Conservation (phyloP, 2,329 filamentous ascomycete species). For the Fusarium burgessii region DNA sequence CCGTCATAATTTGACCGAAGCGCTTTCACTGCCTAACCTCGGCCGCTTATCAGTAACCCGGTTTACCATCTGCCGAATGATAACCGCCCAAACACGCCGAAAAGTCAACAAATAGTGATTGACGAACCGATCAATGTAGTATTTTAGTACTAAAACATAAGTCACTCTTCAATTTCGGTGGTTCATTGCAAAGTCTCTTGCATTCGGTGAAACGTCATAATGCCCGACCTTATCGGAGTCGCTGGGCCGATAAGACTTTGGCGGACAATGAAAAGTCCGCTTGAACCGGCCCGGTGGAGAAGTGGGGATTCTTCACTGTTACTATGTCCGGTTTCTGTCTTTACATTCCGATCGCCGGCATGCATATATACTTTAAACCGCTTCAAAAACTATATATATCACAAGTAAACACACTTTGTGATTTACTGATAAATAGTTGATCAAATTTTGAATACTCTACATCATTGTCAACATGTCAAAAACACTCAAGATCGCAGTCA, state of each 20-base stretch:
- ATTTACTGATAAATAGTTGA: no score
- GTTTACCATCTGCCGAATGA: background rate
- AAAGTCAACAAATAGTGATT: background rate
- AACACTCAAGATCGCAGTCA: constrained; percentile 65
- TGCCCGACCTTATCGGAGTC: background rate
- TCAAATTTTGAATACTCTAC: no score
- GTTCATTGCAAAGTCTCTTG: accelerated
- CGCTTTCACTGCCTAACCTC: background rate
- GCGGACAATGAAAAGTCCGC: constrained; percentile 32
- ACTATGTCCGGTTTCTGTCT: background rate
- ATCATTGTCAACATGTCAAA: constrained; percentile 50
- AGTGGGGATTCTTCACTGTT: background rate
- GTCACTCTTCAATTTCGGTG: accelerated
- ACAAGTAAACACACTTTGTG: no score
- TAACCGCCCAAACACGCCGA: background rate
- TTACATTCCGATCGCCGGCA: background rate
- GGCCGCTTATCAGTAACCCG: background rate
- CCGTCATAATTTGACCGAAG: constrained; percentile 4
- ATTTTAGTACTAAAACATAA: no score
- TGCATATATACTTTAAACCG: background rate
- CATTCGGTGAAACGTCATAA: background rate
- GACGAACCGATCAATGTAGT: no score
- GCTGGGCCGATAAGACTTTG: accelerated
- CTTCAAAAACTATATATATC: background rate
- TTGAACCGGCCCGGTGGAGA: accelerated